A percentile compares a stretch with the other conserved stretches of the same genome.
phyloP scores from a whole-genome alignment of 495 filamentous ascomycete genomes.

The Venustampulla echinocandica region DNA sequence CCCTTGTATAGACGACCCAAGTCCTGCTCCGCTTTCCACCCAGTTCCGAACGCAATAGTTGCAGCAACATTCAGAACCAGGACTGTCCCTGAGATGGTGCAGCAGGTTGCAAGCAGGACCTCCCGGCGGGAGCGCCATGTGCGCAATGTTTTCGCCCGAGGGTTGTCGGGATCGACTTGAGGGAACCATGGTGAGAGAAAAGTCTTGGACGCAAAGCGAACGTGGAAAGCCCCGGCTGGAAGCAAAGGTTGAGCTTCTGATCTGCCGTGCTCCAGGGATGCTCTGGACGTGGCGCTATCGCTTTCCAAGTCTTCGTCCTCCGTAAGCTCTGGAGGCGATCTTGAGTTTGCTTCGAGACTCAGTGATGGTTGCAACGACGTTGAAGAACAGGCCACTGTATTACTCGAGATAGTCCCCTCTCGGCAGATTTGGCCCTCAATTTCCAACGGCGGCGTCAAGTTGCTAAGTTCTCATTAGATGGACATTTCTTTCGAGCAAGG shows the following conservation, averaged over 20 bases:
- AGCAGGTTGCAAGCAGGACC: neutral
- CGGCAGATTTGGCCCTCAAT: too few species aligned
- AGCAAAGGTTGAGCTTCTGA: neutral
- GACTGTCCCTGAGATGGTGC: neutral
- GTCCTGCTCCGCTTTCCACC: neutral
- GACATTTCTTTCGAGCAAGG: too few species aligned
- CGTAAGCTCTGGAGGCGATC: neutral
- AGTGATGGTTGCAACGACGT: neutral
- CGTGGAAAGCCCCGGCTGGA: neutral
- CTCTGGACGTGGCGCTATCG: neutral
- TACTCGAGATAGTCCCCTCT: neutral
- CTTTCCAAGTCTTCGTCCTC: neutral
- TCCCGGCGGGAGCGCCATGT: neutral
- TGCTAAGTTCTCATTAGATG: too few species aligned
- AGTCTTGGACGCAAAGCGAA: neutral
- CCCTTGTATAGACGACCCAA: slow-evolving; percentile 8
- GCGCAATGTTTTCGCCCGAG: neutral
- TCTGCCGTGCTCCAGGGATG: neutral
- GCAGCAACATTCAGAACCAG: neutral
- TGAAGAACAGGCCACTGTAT: neutral
- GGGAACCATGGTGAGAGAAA: neutral
- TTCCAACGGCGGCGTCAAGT: too few species aligned
- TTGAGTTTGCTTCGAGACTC: neutral
- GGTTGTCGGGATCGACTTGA: neutral
- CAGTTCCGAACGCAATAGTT: neutral